Base-by-base conservation (phyloP, 495 filamentous ascomycete genomes). In the Annulohypoxylon maeteangense region DNA sequence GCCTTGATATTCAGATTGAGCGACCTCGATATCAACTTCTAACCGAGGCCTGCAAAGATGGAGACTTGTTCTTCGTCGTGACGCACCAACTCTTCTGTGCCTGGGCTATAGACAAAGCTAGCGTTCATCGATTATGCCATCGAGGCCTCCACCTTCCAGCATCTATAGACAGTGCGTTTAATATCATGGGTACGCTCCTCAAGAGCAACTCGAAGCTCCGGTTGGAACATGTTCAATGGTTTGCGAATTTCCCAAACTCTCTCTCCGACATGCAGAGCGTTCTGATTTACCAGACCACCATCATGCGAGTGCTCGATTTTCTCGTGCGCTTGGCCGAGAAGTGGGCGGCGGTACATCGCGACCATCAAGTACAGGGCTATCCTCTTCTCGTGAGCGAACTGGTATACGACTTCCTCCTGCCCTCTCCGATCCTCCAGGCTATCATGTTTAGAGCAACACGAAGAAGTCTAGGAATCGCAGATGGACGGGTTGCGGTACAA, bases 1-100 rank as follows among this genome's bases (percentile, higher is more conserved):
- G 3, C 22, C 42, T 76, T 18, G 56, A 66, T 12, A n/a, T 53
- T 8, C 50, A 40, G 2, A 65, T 87, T 4, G 87, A 88, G 59
- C 71, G 69, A 27, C 85, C 88, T n/a, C 81, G 91, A 50, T 74
- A 89, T 25, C 68, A 78, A 42, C 81, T 92, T 1, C 72, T 94
- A 4, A 63, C 51, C 3, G 79, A 89, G n/a, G 90, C 91, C 0
- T 90, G 87, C 69, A 7, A 54, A 2, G 48, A 77, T 0, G 76
- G 83, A 8, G 92, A 94, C 68, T 59, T 80, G 25, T 86, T 91
- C 72, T 94, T 90, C 72, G 48, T 93, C 54, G 81, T 81, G 10
- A 74, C 93, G 4, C 92, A 94, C 78, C 91, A 93, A 66, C 61
- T 92, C 1, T 92, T 87, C 74, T 91, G 88, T 74, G 71, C 86